Evolutionary conservation across 2,329 filamentous ascomycete genomes (phyloP), one percentile per base, ranked within the genome.

Genomic region (Ophiostoma sp.): DNA sequence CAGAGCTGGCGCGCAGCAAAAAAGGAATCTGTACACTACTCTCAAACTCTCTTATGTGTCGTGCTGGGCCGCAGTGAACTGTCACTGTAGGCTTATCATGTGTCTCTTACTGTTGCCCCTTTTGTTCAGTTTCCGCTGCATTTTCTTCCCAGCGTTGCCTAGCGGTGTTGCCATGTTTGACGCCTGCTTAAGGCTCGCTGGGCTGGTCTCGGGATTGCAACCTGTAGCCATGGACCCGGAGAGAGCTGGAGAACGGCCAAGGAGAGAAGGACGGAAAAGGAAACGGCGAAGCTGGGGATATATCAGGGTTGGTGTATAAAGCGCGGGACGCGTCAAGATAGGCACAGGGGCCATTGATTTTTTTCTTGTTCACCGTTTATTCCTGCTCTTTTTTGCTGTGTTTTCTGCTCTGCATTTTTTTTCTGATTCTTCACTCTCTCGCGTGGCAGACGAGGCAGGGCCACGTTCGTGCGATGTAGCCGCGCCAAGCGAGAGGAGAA

Each of bases 11-110:
- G 64, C 59, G 71, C 72, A 63, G 66, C 68, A 69, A 73, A 73
- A 72, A 72, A 64, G 73, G 73, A 69, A 73, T 72, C 69, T 76
- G 75, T 76, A 76, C 72, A 75, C 64, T 76, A 73, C 52, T 31
- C 33, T 59, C 63, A 64, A 61, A 25, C 22, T 25, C 50, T 36
- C 17, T 70, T 66, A 70, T 50, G 61, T 73, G 25, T n/a, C 19
- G n/a, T 45, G 48, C 63, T 74, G 55, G 50, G 50, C 28, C 70
- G 57, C 57, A 25, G 50, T 72, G 64, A 22, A n/a, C 17, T 36
- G 36, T 33, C 48, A 22, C 28, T n/a, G 25, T 22, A 52, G 61
- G 39, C 42, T 22, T 31, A 19, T 63, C 28, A n/a, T 70, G 57
- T 72, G 36, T 52, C 25, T 28, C 28, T 48, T 28, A n/a, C 39